Evolutionary conservation across 257 asterid genomes (phyloP).

Genomic region (Solanum infundibuliforme): DNA sequence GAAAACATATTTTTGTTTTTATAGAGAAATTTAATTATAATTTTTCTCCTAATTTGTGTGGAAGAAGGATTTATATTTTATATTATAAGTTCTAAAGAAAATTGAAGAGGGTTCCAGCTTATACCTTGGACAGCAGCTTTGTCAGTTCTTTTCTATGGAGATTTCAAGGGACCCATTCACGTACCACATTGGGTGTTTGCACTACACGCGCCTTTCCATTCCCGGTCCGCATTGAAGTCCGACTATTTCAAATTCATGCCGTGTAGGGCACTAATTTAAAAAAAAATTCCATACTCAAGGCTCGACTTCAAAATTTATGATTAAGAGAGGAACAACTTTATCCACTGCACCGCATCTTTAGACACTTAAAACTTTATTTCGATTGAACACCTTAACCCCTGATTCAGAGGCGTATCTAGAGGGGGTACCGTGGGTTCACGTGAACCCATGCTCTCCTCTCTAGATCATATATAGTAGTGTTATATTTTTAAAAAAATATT

Average conservation of each 20-base stretch:
- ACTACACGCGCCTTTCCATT: neutral
- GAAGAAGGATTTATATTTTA: neutral
- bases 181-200: neutral
- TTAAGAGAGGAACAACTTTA: neutral
- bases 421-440: no score
- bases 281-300: neutral
- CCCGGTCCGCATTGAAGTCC: neutral
- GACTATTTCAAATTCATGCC: neutral
- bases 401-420: no score
- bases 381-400: neutral
- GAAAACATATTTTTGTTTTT: neutral
- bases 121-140: neutral
- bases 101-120: slow-evolving; percentile 10
- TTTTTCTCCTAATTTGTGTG: neutral
- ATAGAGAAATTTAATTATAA: neutral
- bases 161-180: slow-evolving; percentile 5
- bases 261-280: accelerated
- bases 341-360: neutral
- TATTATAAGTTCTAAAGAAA: neutral
- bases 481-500: no score
- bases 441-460: no score
- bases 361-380: no score
- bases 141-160: neutral
- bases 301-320: neutral
- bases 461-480: no score